Percentiles rank a stretch among this genome's conserved stretches.
These are phyloP conservation scores for Giardia muris DNA, from an alignment of 208 protist species.

Conservation along the genomic window DNA sequence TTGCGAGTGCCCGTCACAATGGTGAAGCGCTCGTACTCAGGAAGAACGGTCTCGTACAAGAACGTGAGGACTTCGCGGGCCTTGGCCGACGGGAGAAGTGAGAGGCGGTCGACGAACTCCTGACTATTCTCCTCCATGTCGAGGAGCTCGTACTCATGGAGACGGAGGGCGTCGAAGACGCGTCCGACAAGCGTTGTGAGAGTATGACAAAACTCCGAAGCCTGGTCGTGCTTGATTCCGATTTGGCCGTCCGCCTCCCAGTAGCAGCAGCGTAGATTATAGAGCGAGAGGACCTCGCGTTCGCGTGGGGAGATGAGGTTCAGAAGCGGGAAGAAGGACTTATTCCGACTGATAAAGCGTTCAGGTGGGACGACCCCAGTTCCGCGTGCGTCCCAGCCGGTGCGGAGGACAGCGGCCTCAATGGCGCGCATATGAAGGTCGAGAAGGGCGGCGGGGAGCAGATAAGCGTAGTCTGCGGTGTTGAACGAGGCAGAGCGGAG, in stretches of 20 bases:
- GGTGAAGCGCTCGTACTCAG: not conserved
- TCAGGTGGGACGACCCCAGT: not conserved
- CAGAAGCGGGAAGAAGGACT: not conserved
- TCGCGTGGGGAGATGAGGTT: not conserved
- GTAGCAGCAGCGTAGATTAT: constrained; percentile 9
- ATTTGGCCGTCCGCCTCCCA: not conserved
- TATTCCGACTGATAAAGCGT: not conserved
- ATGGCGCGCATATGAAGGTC: not conserved
- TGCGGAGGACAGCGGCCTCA: not conserved
- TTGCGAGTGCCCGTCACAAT: not conserved
- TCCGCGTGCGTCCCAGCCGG: not conserved
- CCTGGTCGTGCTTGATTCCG: not conserved
- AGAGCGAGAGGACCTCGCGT: not conserved
- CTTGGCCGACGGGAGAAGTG: not conserved
- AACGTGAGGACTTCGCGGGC: not conserved
- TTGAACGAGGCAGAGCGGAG: not conserved
- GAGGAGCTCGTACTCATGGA: not conserved
- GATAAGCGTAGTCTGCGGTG: not conserved
- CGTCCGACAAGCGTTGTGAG: not conserved
- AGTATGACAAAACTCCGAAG: not conserved
- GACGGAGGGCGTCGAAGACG: not conserved
- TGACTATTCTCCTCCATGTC: not conserved
- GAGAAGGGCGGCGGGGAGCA: not conserved
- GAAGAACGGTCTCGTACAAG: not conserved
- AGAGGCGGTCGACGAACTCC: not conserved